Conservation (phyloP, 441 rosid species). For the Kokia cookei region DNA sequence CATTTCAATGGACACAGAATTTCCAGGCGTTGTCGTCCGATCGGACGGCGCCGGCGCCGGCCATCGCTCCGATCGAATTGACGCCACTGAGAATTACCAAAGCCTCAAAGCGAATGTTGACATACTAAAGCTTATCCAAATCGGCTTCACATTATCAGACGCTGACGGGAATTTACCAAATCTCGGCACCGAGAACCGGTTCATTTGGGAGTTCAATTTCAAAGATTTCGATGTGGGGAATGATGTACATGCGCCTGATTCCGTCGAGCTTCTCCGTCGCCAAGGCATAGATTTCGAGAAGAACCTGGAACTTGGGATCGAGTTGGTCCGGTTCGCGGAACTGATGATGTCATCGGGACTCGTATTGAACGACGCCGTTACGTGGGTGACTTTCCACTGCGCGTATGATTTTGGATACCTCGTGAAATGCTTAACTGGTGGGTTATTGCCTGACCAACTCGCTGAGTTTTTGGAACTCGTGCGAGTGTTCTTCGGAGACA, state of each 20-base stretch:
- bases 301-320: slow-evolving; percentile 38
- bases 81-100: slow-evolving; percentile 25
- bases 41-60: slow-evolving; percentile 5
- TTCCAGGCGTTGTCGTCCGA: slow-evolving; percentile 52
- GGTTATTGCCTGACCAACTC: slow-evolving; percentile 27
- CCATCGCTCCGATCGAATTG: slow-evolving; percentile 10
- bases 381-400: slow-evolving; percentile 70
- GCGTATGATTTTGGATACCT: slow-evolving; percentile 70
- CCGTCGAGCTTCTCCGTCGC: slow-evolving; percentile 44
- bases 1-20: slow-evolving; percentile 53
- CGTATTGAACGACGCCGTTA: slow-evolving; percentile 42
- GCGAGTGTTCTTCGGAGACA: slow-evolving; percentile 38
- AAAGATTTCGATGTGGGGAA: slow-evolving; percentile 41
- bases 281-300: slow-evolving; percentile 56
- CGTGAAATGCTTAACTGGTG: slow-evolving; percentile 46
- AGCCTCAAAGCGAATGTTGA: slow-evolving; percentile 58
- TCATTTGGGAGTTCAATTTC: slow-evolving; percentile 66
- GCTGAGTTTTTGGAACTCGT: slow-evolving; percentile 32
- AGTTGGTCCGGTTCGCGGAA: slow-evolving; percentile 41
- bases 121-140: slow-evolving; percentile 48
- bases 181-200: slow-evolving; percentile 33
- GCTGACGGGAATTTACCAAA: slow-evolving; percentile 46
- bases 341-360: slow-evolving; percentile 60
- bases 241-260: slow-evolving; percentile 45
- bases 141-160: slow-evolving; percentile 51